phyloP scores from a whole-genome alignment of 2,329 filamentous ascomycete genomes.

The Colletotrichum nymphaeae region DNA sequence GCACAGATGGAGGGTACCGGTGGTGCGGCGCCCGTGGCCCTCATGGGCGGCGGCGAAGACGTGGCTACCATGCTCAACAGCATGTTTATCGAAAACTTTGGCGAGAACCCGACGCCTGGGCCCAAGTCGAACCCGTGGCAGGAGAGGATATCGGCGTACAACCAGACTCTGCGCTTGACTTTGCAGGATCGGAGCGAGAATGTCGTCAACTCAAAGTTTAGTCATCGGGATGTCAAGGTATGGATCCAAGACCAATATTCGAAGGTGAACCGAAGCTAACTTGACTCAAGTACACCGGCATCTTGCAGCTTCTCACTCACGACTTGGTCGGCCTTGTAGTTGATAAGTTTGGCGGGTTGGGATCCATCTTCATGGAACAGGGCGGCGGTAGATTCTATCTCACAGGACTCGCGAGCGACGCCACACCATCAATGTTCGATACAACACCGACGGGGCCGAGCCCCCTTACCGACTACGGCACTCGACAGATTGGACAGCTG shows the following conservation, averaged over 20 bases:
- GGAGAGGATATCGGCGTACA: constrained; percentile 37
- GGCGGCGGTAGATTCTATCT: constrained; percentile 42
- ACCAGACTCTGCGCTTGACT: constrained; percentile 33
- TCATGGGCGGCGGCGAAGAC: constrained; percentile 36
- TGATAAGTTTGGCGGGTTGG: constrained; percentile 45
- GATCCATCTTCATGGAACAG: constrained; percentile 42
- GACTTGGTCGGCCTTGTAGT: constrained; percentile 46
- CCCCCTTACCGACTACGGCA: constrained; percentile 45
- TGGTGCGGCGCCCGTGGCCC: background rate
- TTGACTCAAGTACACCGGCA: background rate
- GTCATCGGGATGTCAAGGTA: constrained; percentile 39
- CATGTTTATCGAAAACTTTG: constrained; percentile 45
- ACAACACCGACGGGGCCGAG: constrained; percentile 37
- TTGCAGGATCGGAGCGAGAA: constrained; percentile 34
- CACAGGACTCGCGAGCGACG: constrained; percentile 42
- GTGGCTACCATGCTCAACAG: constrained; percentile 45
- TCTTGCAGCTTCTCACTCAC: constrained; percentile 33
- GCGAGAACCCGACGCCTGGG: constrained; percentile 16
- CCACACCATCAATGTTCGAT: constrained; percentile 47
- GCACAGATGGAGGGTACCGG: background rate
- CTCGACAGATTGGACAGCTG: constrained; percentile 47
- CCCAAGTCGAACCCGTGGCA: constrained; percentile 39
- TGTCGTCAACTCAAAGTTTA: constrained; percentile 34
- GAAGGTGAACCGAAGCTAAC: background rate
- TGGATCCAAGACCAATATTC: background rate